Conservation (phyloP, 192 early-diverging fungal species). For the Entophlyctis luteolus region DNA sequence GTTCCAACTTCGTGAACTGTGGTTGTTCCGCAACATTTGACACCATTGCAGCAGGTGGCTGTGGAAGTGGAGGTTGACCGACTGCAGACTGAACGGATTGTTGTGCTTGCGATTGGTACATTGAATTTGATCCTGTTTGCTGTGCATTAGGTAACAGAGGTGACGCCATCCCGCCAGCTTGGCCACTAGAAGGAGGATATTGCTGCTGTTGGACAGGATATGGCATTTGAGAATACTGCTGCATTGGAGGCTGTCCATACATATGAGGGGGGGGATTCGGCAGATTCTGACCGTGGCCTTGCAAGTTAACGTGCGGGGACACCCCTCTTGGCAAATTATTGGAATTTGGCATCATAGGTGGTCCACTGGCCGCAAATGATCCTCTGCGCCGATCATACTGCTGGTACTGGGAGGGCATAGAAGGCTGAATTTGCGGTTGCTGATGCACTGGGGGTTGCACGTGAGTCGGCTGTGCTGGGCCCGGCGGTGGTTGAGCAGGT, state of each 20-base stretch:
- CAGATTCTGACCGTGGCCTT: not conserved
- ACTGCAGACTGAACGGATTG: not conserved
- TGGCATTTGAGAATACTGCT: constrained; percentile 1
- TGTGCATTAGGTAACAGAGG: not conserved
- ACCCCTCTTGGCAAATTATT: not conserved
- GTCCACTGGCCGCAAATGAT: not conserved
- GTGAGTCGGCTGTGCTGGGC: not conserved
- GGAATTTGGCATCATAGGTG: not conserved
- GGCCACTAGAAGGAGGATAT: not conserved
- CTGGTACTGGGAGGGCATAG: not conserved
- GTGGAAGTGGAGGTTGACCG: not conserved
- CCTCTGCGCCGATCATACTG: not conserved
- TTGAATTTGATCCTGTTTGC: not conserved
- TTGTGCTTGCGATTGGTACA: not conserved
- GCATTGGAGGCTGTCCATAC: not conserved
- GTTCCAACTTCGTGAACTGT: too few species aligned
- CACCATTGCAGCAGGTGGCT: not conserved
- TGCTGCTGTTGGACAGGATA: not conserved
- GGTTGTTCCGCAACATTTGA: not conserved
- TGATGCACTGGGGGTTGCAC: not conserved
- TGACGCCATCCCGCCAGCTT: not conserved
- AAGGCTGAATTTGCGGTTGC: not conserved
- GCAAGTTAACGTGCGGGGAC: not conserved
- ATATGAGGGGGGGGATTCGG: not conserved
- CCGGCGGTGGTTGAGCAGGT: not conserved